phyloP scores from a whole-genome alignment of 2,329 filamentous ascomycete genomes.

The Fusarium praegraminearum region DNA sequence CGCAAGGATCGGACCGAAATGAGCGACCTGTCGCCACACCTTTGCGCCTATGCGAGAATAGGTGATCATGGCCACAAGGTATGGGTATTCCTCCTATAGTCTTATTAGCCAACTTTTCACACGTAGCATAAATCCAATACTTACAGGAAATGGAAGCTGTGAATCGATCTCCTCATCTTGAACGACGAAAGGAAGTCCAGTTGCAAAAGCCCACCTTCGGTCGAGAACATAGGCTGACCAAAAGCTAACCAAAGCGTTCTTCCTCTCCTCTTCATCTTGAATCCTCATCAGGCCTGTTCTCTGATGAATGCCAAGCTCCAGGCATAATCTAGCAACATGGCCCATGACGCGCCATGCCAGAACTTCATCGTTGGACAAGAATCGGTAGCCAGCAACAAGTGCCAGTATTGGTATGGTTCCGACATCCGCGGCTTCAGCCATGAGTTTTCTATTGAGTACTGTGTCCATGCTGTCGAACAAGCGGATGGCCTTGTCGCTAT shows the following conservation, averaged over 20 bases:
- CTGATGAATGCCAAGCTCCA: constrained; percentile 86
- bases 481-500: constrained; percentile 77
- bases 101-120: constrained; percentile 16
- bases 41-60: constrained; percentile 87
- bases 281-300: constrained; percentile 79
- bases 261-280: constrained; percentile 74
- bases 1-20: constrained; percentile 70
- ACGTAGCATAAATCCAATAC: constrained; percentile 40
- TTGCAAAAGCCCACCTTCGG: constrained; percentile 89
- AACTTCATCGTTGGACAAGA: constrained; percentile 86
- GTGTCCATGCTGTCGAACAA: constrained; percentile 83
- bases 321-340: constrained; percentile 80
- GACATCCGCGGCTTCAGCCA: constrained; percentile 64
- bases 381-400: constrained; percentile 75
- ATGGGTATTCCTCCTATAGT: constrained; percentile 68
- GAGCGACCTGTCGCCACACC: constrained; percentile 85
- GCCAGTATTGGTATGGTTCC: constrained; percentile 63
- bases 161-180: constrained; percentile 89
- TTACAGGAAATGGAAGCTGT: constrained; percentile 81
- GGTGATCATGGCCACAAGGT: constrained; percentile 84
- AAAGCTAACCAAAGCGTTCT: constrained; percentile 77
- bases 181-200: constrained; percentile 85
- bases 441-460: constrained; percentile 74
- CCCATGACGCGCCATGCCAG: constrained; percentile 90
- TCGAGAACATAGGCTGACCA: constrained; percentile 91